Base-by-base conservation (phyloP, 441 rosid species). In the Brassica balearica region DNA sequence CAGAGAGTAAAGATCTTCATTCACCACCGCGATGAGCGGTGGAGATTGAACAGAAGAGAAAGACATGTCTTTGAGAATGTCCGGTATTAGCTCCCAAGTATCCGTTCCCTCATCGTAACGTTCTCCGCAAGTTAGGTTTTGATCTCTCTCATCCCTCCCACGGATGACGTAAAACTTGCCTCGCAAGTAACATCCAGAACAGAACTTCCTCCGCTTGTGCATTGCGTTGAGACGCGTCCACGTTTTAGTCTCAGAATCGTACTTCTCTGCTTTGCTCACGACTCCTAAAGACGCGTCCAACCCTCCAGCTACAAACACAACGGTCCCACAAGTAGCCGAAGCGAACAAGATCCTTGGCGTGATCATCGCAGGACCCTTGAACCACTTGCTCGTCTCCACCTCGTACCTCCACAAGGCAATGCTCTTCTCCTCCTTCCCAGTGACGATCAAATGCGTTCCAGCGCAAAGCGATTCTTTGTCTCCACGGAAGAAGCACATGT, bases 391-490 rank as follows among this genome's bases (percentile, higher is more conserved):
- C 1, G 89, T 84, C 67, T 88, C 93, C 8, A 90, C 23, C 81
- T 92, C 97, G 58, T 87, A 95, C 63, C 98, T 86, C 96, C 96
- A 95, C 12, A 87, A 68, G 0, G 88, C 97, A 48, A 83, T 84
- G 12, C 94, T 89, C 6, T 80, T 77, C 36, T 79, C 61, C 75
- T 92, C 97, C 74, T 77, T 85, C 8, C 99, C 99, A 3, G 90
- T 88, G 38, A 95, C 92, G 51, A 95, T 86, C 79, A 95, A 78
- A 70, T 95, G 97, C 4, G 93, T 92, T 8, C 93, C 96, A 0
- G 94, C 93, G 67, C 94, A 92, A 20, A 95, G 84, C 0, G 99
- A 88, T 74, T 95, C 97, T 80, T 84, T 95, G 59, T 92, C 99
- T 51, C 93, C 94, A 0, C 46, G 2, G 0, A 79, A 74, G 77